Percentiles rank a stretch among this genome's conserved stretches.
Evolutionary conservation across 352 stramenopile species (phyloP).

Genomic region (Sclerospora graminicola): DNA sequence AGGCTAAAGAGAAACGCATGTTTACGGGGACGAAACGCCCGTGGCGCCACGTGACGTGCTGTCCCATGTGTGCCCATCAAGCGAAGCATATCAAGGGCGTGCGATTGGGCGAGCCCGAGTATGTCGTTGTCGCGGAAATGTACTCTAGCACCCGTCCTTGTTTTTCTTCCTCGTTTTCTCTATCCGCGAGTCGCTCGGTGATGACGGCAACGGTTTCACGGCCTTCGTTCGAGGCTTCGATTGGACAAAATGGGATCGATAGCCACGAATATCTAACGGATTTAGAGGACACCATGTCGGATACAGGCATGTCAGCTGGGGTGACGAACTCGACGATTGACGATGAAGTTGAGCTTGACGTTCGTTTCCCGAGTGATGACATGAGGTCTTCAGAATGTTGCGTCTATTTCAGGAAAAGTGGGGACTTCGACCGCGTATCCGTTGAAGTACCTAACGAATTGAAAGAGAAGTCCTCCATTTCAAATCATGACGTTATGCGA

Average conservation of each 20-base stretch:
- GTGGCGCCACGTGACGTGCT: conserved; percentile 16
- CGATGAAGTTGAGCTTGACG: too few relatives aligned
- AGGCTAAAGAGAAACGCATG: conserved; percentile 30
- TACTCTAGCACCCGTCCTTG: conserved; percentile 7
- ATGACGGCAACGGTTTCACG: conserved; percentile 1
- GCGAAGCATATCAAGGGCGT: conserved; percentile 18
- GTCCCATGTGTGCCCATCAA: conserved; percentile 21
- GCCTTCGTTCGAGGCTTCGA: conserved; percentile 4
- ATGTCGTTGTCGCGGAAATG: conserved; percentile 18
- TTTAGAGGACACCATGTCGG: too few relatives aligned
- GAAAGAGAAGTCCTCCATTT: too few relatives aligned
- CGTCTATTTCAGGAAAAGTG: too few relatives aligned
- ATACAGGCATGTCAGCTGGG: too few relatives aligned
- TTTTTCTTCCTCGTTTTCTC: neutral
- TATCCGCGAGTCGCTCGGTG: conserved; percentile 1
- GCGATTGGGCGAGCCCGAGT: conserved; percentile 13
- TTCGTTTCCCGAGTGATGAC: too few relatives aligned
- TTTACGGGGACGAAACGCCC: conserved; percentile 19
- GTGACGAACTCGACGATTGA: too few relatives aligned
- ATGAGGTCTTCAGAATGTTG: too few relatives aligned
- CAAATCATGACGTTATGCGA: too few relatives aligned
- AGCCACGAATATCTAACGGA: too few relatives aligned
- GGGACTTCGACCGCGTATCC: too few relatives aligned
- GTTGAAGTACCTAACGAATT: too few relatives aligned
- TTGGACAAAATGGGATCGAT: conserved; percentile 1